These are phyloP conservation scores for Pinus tabuliformis DNA, from an alignment of 75 land plant species.

Conservation along the genomic window DNA sequence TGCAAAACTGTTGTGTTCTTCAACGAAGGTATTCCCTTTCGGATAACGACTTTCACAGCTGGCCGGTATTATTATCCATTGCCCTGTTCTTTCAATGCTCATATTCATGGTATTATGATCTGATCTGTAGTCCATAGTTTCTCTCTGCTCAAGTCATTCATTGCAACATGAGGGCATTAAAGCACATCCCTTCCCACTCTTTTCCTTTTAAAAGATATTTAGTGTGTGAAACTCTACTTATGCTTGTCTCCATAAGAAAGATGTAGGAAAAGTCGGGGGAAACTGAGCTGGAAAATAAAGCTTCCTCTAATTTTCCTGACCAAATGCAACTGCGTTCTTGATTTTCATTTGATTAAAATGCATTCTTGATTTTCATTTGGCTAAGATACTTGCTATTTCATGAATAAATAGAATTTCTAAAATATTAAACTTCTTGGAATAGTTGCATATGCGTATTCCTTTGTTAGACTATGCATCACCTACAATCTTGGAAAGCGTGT, in stretches of 20 bases:
- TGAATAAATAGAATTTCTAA: neutral
- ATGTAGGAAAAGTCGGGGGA: neutral
- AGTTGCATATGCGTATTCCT: neutral
- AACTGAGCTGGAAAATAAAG: neutral
- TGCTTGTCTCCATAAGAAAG: neutral
- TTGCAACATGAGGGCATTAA: neutral
- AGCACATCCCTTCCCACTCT: neutral
- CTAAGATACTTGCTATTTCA: neutral
- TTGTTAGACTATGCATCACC: neutral
- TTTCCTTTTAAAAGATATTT: neutral
- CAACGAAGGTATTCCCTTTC: no score
- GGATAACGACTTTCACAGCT: no score
- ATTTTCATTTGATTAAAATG: neutral
- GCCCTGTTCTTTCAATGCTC: no score
- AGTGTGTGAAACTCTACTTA: neutral
- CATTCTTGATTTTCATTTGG: no score
- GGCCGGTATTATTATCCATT: no score
- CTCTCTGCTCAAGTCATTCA: neutral
- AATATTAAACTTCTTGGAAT: neutral
- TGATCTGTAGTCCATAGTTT: neutral
- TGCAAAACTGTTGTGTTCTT: no score
- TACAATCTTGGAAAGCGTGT: neutral
- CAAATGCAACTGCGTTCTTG: neutral
- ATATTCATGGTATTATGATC: no score
- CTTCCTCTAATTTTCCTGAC: neutral